These are phyloP conservation scores for Phoma sp. DNA, from an alignment of 2,329 filamentous ascomycete genomes.

Conservation along the genomic window DNA sequence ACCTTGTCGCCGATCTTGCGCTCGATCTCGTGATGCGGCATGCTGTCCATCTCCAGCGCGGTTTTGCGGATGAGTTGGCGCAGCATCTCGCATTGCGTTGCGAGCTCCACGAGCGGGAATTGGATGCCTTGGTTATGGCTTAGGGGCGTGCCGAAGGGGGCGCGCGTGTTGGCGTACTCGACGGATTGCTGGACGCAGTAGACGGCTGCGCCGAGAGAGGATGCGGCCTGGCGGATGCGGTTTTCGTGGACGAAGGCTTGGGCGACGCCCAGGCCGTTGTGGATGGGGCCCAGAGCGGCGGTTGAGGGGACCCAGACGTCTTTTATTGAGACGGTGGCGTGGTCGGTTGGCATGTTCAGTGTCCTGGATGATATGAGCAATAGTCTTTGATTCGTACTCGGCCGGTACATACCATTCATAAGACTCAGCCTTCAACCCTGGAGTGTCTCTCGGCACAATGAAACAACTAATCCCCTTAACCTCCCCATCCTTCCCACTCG, in stretches of 20 bases:
- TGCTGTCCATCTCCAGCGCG: slow-evolving; percentile 65
- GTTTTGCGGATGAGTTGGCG: slow-evolving; percentile 66
- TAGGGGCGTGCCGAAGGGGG: slow-evolving; percentile 63
- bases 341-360: slow-evolving; percentile 70
- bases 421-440: slow-evolving; percentile 61
- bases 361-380: slow-evolving; percentile 51
- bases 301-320: slow-evolving; percentile 62
- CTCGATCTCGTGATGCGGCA: slow-evolving; percentile 62
- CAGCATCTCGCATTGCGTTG: slow-evolving; percentile 68
- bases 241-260: slow-evolving; percentile 72
- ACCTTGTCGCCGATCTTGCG: slow-evolving; percentile 65
- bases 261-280: slow-evolving; percentile 64
- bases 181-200: slow-evolving; percentile 66
- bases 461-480: slow-evolving; percentile 66
- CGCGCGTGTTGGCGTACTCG: slow-evolving; percentile 60
- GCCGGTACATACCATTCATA: slow-evolving; percentile 58
- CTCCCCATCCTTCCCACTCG: slow-evolving; percentile 59
- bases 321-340: slow-evolving; percentile 64
- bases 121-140: slow-evolving; percentile 67
- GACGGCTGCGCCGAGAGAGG: slow-evolving; percentile 63
- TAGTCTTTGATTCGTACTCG: not conserved
- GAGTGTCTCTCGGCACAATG: slow-evolving; percentile 60
- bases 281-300: slow-evolving; percentile 59
- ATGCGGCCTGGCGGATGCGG: slow-evolving; percentile 68
- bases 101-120: slow-evolving; percentile 67